Base-by-base conservation (phyloP, 805 yeast genomes). In the Priceomyces carsonii region DNA sequence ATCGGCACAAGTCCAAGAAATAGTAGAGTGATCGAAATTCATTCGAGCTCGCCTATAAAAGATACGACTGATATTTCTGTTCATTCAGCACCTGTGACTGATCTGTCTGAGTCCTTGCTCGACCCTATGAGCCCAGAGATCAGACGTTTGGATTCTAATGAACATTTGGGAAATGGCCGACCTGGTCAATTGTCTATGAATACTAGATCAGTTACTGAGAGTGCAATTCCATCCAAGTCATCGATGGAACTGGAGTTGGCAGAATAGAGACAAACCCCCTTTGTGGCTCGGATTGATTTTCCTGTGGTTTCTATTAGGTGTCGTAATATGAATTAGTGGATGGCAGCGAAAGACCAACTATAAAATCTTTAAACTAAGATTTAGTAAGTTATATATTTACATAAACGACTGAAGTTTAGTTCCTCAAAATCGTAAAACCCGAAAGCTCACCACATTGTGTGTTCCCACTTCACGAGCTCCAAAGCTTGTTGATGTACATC, bases 381-480 rank as follows among this genome's bases (percentile, higher is more conserved):
- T n/a, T n/a, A n/a, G n/a, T n/a, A n/a, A n/a, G n/a, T n/a, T n/a
- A n/a, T n/a, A n/a, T n/a, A n/a, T n/a, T n/a, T n/a, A n/a, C n/a
- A n/a, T n/a, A n/a, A n/a, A n/a, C n/a, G n/a, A n/a, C n/a, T n/a
- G n/a, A n/a, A n/a, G n/a, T n/a, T n/a, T n/a, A n/a, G n/a, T n/a
- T n/a, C n/a, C n/a, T n/a, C n/a, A n/a, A n/a, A n/a, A n/a, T n/a
- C n/a, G n/a, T n/a, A n/a, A n/a, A n/a, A n/a, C n/a, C n/a, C n/a
- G n/a, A n/a, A 9, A 18, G 13, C 9, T 35, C 42, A 78, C 84
- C 84, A 78, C 6, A 54, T 57, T 3, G 80, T 75, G 15, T 69
- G 66, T 42, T 83, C 85, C 80, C 88, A 85, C 53, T 80, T 78
- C 17, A 61, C 63, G 41, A 85, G 55, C 50, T 85, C 91, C 18